These are phyloP conservation scores for Antitrichia curtipendula DNA, from an alignment of 225 moss, liverwort and hornwort species.

Conservation along the genomic window DNA sequence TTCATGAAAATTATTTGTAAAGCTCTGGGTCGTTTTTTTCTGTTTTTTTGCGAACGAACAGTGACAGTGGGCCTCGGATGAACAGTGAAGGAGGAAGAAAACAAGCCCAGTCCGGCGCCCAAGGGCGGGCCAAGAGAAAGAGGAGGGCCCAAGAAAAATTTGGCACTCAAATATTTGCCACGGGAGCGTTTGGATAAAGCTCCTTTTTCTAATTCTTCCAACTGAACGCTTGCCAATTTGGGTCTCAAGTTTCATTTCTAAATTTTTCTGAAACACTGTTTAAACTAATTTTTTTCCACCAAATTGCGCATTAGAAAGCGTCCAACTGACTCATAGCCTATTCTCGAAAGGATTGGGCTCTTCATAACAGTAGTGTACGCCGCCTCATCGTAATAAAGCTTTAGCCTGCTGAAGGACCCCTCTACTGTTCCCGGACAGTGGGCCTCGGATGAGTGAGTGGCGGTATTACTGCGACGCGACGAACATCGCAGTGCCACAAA, in stretches of 20 bases:
- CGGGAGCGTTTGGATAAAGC: neutral
- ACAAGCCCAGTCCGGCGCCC: neutral
- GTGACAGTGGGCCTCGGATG: too few relatives aligned
- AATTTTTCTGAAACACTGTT: too few relatives aligned
- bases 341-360: neutral
- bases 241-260: too few relatives aligned
- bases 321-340: neutral
- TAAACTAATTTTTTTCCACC: neutral
- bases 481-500: neutral
- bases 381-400: neutral
- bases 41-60: neutral
- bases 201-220: neutral
- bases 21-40: too few relatives aligned
- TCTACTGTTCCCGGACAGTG: neutral
- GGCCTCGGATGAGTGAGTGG: neutral
- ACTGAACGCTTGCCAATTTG: neutral
- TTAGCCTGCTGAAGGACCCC: neutral
- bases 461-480: neutral
- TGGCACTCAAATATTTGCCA: neutral
- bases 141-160: too few relatives aligned
- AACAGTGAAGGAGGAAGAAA: neutral
- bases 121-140: neutral
- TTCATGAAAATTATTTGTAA: neutral
- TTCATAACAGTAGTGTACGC: neutral
- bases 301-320: neutral